These are phyloP conservation scores for Eucalyptus decipiens DNA, from an alignment of 345 rosid species.

Conservation along the genomic window DNA sequence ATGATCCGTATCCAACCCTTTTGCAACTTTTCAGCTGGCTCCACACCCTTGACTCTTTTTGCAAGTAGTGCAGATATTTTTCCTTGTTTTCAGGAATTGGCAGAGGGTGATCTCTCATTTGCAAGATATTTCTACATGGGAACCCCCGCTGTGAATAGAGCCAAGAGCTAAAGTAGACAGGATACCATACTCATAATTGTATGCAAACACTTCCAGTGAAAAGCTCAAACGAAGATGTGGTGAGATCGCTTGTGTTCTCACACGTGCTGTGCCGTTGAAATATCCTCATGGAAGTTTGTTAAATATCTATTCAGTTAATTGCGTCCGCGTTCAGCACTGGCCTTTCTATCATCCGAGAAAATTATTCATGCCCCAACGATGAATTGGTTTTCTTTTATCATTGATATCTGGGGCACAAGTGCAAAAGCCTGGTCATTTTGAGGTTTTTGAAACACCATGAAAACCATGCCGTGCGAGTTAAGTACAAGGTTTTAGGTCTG, in stretches of 20 bases:
- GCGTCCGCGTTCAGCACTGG: neutral
- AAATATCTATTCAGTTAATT: neutral
- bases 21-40: neutral
- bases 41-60: neutral
- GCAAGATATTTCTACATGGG: neutral
- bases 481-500: too few species aligned
- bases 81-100: neutral
- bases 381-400: too few species aligned
- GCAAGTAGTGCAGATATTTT: neutral
- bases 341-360: neutral
- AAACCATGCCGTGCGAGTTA: too few species aligned
- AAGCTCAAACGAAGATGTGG: neutral
- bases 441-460: too few species aligned
- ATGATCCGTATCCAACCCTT: neutral
- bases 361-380: too few species aligned
- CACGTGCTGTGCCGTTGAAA: neutral
- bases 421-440: too few species aligned
- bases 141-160: accelerated
- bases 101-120: neutral
- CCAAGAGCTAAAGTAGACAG: neutral
- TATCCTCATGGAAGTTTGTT: neutral
- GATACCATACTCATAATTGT: neutral
- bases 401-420: too few species aligned
- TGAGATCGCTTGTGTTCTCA: neutral
- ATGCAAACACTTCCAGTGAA: neutral